Evolutionary conservation across 1,284 basidiomycete genomes (phyloP).

Genomic region (Ustilago curta): DNA sequence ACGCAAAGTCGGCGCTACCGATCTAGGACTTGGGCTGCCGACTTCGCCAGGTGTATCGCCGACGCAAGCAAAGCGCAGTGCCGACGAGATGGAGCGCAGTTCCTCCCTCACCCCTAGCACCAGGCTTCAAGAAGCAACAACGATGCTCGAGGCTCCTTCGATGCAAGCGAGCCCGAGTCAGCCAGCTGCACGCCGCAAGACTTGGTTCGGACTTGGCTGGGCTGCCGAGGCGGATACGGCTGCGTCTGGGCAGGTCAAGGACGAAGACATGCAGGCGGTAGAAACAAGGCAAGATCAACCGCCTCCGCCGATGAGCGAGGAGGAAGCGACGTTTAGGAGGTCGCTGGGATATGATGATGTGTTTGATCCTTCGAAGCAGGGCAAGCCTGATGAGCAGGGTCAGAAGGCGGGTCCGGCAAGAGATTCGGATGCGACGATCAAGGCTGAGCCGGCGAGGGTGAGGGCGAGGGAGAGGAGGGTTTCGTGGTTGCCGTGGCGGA

Average conservation of each 20-base stretch:
- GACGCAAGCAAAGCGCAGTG: conserved; percentile 29
- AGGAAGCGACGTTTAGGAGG: conserved; percentile 50
- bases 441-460: conserved; percentile 6
- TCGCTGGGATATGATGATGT: conserved; percentile 32
- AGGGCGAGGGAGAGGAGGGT: conserved; percentile 22
- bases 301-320: conserved; percentile 52
- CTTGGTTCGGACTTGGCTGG: conserved; percentile 48
- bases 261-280: conserved; percentile 3
- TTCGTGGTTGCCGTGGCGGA: conserved; percentile 49
- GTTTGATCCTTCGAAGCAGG: conserved; percentile 1
- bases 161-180: conserved; percentile 18
- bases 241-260: not conserved
- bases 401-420: conserved; percentile 17
- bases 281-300: conserved; percentile 10
- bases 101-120: conserved; percentile 9
- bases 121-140: conserved; percentile 10
- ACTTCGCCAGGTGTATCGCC: conserved; percentile 12
- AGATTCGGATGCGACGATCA: conserved; percentile 30
- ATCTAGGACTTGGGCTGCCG: conserved; percentile 27
- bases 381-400: not conserved
- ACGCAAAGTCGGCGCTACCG: conserved; percentile 18
- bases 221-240: not conserved
- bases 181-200: conserved; percentile 26
- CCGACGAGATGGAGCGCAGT: conserved; percentile 41
- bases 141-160: not conserved